Base-by-base conservation (phyloP, 208 protist genomes). In the Balamuthia mandrillaris region DNA sequence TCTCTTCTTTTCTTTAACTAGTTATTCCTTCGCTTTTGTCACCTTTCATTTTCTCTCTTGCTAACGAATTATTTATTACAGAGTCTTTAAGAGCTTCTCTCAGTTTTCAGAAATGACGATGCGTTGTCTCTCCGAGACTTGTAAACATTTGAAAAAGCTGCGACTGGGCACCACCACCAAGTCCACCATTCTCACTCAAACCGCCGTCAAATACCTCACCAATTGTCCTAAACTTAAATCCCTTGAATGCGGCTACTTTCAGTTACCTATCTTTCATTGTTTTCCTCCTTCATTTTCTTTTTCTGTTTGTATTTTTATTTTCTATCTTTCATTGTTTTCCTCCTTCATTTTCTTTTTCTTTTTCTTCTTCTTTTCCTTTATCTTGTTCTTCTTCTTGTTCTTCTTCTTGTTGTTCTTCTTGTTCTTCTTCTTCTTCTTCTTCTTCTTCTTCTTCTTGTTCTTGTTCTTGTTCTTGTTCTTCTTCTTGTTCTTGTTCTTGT, bases 21-120 rank as follows among this genome's bases (percentile, higher is more conserved):
- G 47, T 52, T 33, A 1, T n/a, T 33, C 52, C 52, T 10, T 52
- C 10, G 18, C 47, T 14, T n/a, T n/a, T n/a, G n/a, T n/a, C n/a
- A n/a, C n/a, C n/a, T n/a, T n/a, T n/a, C n/a, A n/a, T n/a, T n/a
- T n/a, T n/a, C n/a, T n/a, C n/a, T n/a, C n/a, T n/a, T n/a, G n/a
- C n/a, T n/a, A n/a, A n/a, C n/a, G n/a, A n/a, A n/a, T n/a, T n/a
- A n/a, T n/a, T n/a, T n/a, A n/a, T n/a, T 1, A 60, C 56, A 63
- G 65, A 18, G 65, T 75, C 1, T 75, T 75, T 18, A 75, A 75
- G 65, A 75, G 65, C 65, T 75, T 75, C 65, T 75, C 65, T 2
- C 65, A 75, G 65, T 75, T 75, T 27, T 54, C 65, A 9, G 65
- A 75, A 9, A 54, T 44, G 0, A 75, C 42, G 3, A 54, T 75